Evolutionary conservation across 371 early-diverging fungal genomes (phyloP).

Genomic region (Mucor circinelloides): DNA sequence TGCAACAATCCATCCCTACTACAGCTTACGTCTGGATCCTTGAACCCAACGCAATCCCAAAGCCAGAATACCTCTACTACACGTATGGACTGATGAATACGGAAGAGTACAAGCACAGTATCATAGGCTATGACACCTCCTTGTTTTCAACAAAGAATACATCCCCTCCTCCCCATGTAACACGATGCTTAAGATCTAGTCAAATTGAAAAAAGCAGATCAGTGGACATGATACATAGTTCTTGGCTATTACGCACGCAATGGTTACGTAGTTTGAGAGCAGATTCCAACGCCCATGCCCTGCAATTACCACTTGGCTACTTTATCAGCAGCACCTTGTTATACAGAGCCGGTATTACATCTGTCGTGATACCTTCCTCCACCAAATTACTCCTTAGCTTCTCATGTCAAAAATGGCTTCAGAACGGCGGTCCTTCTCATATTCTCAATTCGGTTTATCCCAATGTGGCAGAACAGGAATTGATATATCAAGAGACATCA

Average conservation of each 20-base stretch:
- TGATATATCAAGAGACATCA: not conserved
- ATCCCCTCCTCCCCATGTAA: not conserved
- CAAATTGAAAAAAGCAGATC: conserved; percentile 4
- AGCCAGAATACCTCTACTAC: conserved; percentile 28
- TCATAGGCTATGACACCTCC: conserved; percentile 43
- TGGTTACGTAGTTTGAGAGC: conserved; percentile 14
- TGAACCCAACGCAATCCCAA: conserved; percentile 39
- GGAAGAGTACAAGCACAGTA: conserved; percentile 37
- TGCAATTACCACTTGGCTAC: conserved; percentile 30
- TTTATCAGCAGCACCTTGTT: conserved; percentile 39
- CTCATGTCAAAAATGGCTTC: not conserved
- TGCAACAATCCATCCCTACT: conserved; percentile 3
- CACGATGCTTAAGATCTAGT: not conserved
- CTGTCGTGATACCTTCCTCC: conserved; percentile 33
- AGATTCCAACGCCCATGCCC: not conserved
- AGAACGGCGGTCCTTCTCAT: not conserved
- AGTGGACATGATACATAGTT: conserved; percentile 27
- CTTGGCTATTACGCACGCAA: conserved; percentile 21
- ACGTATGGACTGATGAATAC: conserved; percentile 43
- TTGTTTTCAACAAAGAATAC: conserved; percentile 15
- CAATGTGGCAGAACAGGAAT: conserved; percentile 6
- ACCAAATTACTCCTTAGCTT: not conserved
- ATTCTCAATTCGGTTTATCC: conserved; percentile 10
- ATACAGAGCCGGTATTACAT: conserved; percentile 28
- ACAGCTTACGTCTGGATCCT: conserved; percentile 43